A percentile compares a stretch with the other conserved stretches of the same genome.
phyloP scores from a whole-genome alignment of 148 eudicot species.

The Bassia scoparia region DNA sequence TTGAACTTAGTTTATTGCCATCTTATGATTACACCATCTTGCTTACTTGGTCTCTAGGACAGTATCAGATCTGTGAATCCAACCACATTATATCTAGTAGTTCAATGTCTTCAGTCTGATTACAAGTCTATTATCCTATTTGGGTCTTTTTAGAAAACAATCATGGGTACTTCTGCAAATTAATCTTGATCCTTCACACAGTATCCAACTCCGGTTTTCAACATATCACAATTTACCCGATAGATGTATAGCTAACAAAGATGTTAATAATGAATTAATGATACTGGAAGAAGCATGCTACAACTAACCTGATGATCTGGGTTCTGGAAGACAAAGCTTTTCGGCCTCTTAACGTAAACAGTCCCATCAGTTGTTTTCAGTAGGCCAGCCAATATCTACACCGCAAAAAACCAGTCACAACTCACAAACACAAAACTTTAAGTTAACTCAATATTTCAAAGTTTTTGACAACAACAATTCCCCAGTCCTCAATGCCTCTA shows the following conservation, averaged over 20 bases:
- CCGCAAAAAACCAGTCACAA: constrained; percentile 10
- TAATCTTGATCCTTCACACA: not conserved
- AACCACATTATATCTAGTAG: not conserved
- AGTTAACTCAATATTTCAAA: not conserved
- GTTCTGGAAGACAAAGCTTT: constrained; percentile 93
- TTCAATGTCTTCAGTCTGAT: not conserved
- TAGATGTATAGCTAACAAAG: not conserved
- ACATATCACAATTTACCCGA: not conserved
- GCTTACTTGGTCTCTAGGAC: not conserved
- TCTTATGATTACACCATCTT: not conserved
- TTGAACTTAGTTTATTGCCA: not conserved
- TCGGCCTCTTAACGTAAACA: constrained; percentile 64
- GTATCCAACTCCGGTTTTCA: not conserved
- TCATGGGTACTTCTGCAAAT: not conserved
- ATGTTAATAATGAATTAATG: not conserved
- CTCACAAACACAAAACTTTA: not conserved
- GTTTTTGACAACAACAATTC: not conserved
- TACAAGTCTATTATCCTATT: not conserved
- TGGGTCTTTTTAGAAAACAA: not conserved
- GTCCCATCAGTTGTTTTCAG: constrained; percentile 61
- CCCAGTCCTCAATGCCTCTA: not conserved
- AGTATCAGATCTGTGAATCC: not conserved
- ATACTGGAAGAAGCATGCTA: constrained; percentile 4
- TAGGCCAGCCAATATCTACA: constrained; percentile 86
- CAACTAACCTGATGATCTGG: constrained; percentile 93